Percentiles rank a stretch among this genome's conserved stretches.
phyloP scores from a whole-genome alignment of 2,329 filamentous ascomycete genomes.

The Cytospora chrysosperma region DNA sequence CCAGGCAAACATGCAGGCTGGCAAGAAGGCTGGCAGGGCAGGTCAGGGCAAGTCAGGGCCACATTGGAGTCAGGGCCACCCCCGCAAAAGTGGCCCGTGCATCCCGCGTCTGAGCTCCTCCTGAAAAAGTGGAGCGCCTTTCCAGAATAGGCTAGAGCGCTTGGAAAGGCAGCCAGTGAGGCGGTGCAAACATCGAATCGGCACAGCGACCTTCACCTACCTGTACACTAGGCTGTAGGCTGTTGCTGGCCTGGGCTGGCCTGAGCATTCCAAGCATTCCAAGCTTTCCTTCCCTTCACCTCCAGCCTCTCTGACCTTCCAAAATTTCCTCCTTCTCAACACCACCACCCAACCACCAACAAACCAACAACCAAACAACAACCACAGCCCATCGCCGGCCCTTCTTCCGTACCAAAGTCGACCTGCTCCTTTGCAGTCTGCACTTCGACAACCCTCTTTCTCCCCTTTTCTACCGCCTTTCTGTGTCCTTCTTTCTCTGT shows the following conservation, averaged over 20 bases:
- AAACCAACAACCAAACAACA: neutral
- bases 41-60: neutral
- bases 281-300: conserved; percentile 25
- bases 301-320: conserved; percentile 19
- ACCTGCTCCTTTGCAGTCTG: conserved; percentile 9
- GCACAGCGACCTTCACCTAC: conserved; percentile 26
- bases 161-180: conserved; percentile 14
- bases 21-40: neutral
- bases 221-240: too few relatives aligned
- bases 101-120: conserved; percentile 1
- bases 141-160: neutral
- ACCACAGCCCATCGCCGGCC: neutral
- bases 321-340: conserved; percentile 24
- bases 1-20: too few relatives aligned
- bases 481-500: conserved; percentile 16
- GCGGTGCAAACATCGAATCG: conserved; percentile 24
- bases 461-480: neutral
- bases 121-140: neutral
- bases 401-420: neutral
- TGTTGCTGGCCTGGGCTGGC: neutral
- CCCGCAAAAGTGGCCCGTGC: conserved; percentile 17
- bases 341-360: neutral
- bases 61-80: neutral
- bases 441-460: conserved; percentile 8
- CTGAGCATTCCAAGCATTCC: conserved; percentile 12